Conservation (phyloP, 148 eudicot species). For the Rhododendron kiyosumense region DNA sequence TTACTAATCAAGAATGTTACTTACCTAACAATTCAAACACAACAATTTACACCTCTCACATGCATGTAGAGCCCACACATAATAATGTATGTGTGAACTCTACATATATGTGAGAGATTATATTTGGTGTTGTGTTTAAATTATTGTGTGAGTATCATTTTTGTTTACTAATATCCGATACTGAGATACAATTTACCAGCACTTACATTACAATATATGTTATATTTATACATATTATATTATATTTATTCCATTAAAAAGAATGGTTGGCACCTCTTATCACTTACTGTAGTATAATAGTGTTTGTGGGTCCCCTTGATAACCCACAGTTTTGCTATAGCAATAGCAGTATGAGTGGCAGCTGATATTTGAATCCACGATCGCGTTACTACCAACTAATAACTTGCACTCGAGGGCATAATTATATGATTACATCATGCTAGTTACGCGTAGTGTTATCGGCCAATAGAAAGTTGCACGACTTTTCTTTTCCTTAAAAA, state of each 20-base stretch:
- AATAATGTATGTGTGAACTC: too few relatives aligned
- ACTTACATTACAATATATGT: not conserved
- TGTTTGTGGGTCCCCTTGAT: not conserved
- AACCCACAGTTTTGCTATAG: not conserved
- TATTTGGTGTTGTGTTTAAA: too few relatives aligned
- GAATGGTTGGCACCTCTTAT: not conserved
- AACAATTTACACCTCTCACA: too few relatives aligned
- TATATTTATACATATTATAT: too few relatives aligned
- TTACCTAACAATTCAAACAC: too few relatives aligned
- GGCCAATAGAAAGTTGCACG: not conserved
- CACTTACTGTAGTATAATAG: not conserved
- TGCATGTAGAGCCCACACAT: too few relatives aligned
- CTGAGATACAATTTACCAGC: not conserved
- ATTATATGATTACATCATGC: too few relatives aligned
- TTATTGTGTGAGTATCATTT: too few relatives aligned
- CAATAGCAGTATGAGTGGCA: not conserved
- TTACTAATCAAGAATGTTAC: not conserved
- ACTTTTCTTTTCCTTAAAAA: not conserved
- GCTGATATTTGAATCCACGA: not conserved
- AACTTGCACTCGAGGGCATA: too few relatives aligned
- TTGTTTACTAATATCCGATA: not conserved
- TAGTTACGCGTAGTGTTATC: not conserved
- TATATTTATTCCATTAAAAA: not conserved
- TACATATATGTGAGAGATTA: too few relatives aligned
- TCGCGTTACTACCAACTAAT: too few relatives aligned